Conservation (phyloP, 2,329 filamentous ascomycete species). For the Calonectria montana region DNA sequence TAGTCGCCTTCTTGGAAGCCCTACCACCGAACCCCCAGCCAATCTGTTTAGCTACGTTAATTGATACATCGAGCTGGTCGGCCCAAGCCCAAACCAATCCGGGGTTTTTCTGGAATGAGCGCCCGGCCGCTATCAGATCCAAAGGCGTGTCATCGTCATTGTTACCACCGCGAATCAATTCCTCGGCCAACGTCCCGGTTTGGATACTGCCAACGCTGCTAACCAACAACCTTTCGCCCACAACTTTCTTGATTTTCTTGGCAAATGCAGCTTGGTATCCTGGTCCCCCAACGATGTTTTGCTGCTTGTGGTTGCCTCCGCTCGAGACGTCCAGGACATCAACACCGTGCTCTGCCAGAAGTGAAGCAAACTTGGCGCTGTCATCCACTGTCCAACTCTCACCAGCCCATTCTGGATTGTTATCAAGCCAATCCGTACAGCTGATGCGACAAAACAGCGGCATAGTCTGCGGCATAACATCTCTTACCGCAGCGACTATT, state of each 20-base stretch:
- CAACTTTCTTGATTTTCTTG: constrained; percentile 75
- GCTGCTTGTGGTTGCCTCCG: constrained; percentile 71
- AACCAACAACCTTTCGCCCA: constrained; percentile 68
- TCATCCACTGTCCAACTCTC: constrained; percentile 77
- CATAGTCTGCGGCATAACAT: constrained; percentile 72
- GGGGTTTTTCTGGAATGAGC: constrained; percentile 70
- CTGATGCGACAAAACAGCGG: constrained; percentile 80
- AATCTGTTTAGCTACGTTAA: constrained; percentile 64
- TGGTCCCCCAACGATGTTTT: constrained; percentile 68
- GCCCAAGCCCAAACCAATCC: constrained; percentile 67
- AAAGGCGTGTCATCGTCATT: constrained; percentile 52
- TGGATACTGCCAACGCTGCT: constrained; percentile 63
- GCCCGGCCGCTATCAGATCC: constrained; percentile 62
- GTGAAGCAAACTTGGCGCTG: constrained; percentile 69
- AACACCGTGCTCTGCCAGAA: constrained; percentile 74
- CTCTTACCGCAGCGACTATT: constrained; percentile 70
- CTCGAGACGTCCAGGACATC: constrained; percentile 81
- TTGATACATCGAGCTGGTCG: constrained; percentile 60
- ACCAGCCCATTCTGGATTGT: constrained; percentile 61
- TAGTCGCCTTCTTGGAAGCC: constrained; percentile 30
- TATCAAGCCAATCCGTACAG: constrained; percentile 81
- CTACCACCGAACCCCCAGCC: constrained; percentile 65
- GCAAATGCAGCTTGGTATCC: constrained; percentile 80
- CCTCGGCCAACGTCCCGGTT: constrained; percentile 57
- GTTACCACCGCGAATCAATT: constrained; percentile 54